Evolutionary conservation across 1,139 yeast genomes (phyloP).

Genomic region (Meyerozyma guilliermondii): DNA sequence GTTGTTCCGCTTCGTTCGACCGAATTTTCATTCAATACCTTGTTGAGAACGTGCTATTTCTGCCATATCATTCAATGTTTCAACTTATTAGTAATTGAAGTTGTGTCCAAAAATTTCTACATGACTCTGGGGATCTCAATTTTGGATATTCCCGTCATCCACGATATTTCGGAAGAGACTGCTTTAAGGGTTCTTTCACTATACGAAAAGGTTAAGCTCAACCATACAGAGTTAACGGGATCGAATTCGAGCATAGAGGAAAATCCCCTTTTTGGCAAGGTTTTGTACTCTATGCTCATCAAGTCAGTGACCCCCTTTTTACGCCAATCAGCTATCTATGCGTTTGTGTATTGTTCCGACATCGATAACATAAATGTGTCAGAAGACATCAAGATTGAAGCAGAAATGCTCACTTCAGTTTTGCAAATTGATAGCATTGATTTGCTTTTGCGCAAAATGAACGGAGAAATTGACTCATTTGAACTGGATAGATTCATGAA

Average conservation of each 20-base stretch:
- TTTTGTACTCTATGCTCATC: constrained; percentile 50
- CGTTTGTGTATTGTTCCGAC: constrained; percentile 54
- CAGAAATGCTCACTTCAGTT: constrained; percentile 51
- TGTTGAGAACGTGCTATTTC: constrained; percentile 37
- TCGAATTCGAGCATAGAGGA: constrained; percentile 10
- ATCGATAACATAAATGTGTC: constrained; percentile 28
- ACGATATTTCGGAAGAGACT: constrained; percentile 17
- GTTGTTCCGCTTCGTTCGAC: constrained; percentile 38
- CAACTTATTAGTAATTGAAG: constrained; percentile 19
- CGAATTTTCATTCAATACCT: constrained; percentile 34
- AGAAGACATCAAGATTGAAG: constrained; percentile 39
- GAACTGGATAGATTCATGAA: constrained; percentile 13
- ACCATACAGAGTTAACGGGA: background rate
- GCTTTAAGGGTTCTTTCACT: constrained; percentile 6
- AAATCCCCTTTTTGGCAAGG: constrained; percentile 22
- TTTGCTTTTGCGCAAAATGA: constrained; percentile 8
- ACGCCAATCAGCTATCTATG: constrained; percentile 59
- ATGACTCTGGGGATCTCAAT: constrained; percentile 19
- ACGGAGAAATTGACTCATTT: constrained; percentile 13
- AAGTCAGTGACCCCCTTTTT: constrained; percentile 63
- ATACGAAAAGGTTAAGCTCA: constrained; percentile 4
- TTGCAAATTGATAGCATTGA: constrained; percentile 43
- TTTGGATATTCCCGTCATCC: constrained; percentile 30
- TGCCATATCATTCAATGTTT: constrained; percentile 34
- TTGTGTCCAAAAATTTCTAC: constrained; percentile 20